Evolutionary conservation across 2,329 filamentous ascomycete species (phyloP).

Genomic region (Aspergillus aculeatinus): DNA sequence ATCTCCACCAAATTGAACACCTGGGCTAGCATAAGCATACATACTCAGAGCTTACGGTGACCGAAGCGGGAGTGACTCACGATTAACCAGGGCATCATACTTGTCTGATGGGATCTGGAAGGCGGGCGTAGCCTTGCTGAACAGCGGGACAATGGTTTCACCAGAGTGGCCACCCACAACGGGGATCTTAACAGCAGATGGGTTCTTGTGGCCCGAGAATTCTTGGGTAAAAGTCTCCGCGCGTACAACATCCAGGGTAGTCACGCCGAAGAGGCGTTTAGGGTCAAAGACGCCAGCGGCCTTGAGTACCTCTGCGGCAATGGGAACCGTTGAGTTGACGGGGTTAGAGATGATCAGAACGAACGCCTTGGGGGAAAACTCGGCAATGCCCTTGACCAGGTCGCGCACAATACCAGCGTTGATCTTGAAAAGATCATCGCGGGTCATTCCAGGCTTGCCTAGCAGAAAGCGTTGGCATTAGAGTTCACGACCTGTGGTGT

Average conservation of each 20-base stretch:
- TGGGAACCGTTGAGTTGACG: constrained; percentile 98
- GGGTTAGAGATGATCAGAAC: constrained; percentile 98
- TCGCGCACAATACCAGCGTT: constrained; percentile 97
- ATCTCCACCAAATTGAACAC: constrained; percentile 95
- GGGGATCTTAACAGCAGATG: constrained; percentile 78
- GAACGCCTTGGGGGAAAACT: constrained; percentile 88
- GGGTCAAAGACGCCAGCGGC: constrained; percentile 88
- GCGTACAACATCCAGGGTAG: constrained; percentile 96
- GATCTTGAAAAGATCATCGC: constrained; percentile 99
- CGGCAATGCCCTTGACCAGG: constrained; percentile 81
- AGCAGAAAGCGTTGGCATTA: constrained; percentile 6
- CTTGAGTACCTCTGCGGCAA: constrained; percentile 96
- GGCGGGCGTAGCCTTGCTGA: constrained; percentile 82
- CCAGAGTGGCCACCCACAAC: constrained; percentile 97
- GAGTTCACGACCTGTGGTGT: not conserved
- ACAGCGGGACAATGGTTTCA: constrained; percentile 95
- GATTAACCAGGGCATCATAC: constrained; percentile 85
- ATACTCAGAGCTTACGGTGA: not conserved
- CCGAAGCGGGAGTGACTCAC: constrained; percentile 45
- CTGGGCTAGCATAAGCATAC: constrained; percentile 33
- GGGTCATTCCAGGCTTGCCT: constrained; percentile 99
- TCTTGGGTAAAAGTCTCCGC: constrained; percentile 94
- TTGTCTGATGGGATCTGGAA: constrained; percentile 84
- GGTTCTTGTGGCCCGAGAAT: constrained; percentile 77
- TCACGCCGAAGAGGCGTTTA: constrained; percentile 96